A percentile compares a stretch with the other conserved stretches of the same genome.
Evolutionary conservation across 345 rosid species (phyloP).

Genomic region (Eucalyptus cladocalyx): DNA sequence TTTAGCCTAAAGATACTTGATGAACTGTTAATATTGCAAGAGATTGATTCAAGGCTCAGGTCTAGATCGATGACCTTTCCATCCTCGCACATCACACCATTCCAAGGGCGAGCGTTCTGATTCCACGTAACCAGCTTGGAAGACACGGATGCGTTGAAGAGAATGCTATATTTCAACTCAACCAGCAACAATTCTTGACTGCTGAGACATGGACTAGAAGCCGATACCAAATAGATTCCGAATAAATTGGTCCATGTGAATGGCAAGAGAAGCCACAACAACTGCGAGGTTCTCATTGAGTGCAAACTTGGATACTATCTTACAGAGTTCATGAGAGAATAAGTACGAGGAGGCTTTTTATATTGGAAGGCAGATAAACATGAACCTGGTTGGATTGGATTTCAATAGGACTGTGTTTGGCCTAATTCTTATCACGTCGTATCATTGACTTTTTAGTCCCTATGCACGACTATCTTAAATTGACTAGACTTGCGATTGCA

Average conservation of each 20-base stretch:
- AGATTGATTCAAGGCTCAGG: slow-evolving; percentile 18
- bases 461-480: no score
- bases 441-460: no score
- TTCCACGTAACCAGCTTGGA: slow-evolving; percentile 9
- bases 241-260: not conserved
- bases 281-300: not conserved
- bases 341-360: no score
- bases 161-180: slow-evolving; percentile 5
- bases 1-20: slow-evolving; percentile 11
- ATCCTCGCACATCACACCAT: slow-evolving; percentile 12
- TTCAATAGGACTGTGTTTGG: no score
- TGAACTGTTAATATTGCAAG: slow-evolving; percentile 7
- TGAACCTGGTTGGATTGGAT: no score
- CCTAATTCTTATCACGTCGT: no score
- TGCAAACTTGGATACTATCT: not conserved
- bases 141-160: not conserved
- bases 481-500: no score
- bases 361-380: no score
- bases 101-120: slow-evolving; percentile 6
- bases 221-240: not conserved
- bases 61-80: slow-evolving; percentile 13
- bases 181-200: slow-evolving; percentile 14
- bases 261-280: not conserved
- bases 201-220: slow-evolving; percentile 12
- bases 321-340: no score